Conservation (phyloP, 2,329 filamentous ascomycete genomes). For the Pyrenochaeta sp. region DNA sequence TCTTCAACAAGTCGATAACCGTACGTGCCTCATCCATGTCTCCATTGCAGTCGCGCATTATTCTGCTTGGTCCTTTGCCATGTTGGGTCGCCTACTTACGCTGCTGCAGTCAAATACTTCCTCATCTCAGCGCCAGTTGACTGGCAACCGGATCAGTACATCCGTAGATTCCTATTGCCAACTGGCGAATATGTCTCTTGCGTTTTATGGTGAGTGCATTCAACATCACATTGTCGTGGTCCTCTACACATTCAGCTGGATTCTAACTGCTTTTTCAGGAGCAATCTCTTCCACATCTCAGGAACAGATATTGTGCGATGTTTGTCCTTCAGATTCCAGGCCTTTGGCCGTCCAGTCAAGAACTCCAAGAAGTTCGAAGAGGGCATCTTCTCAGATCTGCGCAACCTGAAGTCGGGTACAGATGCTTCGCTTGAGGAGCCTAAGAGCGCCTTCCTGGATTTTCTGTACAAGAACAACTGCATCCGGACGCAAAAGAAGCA, state of each 20-base stretch:
- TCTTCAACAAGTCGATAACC: conserved; percentile 96
- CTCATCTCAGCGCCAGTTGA: conserved; percentile 98
- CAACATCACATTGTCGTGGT: too few species aligned
- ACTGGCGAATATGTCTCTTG: conserved; percentile 99
- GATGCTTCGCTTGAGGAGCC: conserved; percentile 98
- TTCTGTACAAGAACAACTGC: conserved; percentile 99
- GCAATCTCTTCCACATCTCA: conserved; percentile 99
- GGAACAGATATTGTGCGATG: conserved; percentile 99
- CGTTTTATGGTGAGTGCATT: conserved; percentile 76
- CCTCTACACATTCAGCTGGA: neutral
- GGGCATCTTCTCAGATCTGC: conserved; percentile 97
- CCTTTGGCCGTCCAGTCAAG: conserved; percentile 96
- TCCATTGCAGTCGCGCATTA: conserved; percentile 20
- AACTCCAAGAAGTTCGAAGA: conserved; percentile 99
- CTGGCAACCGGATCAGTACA: conserved; percentile 96
- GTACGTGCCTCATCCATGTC: conserved; percentile 64
- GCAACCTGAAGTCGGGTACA: conserved; percentile 97
- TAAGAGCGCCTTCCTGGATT: conserved; percentile 97
- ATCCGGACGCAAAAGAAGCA: conserved; percentile 99
- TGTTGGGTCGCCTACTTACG: conserved; percentile 38
- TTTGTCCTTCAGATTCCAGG: conserved; percentile 96
- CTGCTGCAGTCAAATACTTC: conserved; percentile 89
- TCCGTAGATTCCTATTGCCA: conserved; percentile 91
- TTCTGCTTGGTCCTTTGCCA: conserved; percentile 13
- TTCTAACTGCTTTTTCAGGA: conserved; percentile 65